Evolutionary conservation across 495 filamentous ascomycete species (phyloP).

Genomic region (Tetracladium setigerum): DNA sequence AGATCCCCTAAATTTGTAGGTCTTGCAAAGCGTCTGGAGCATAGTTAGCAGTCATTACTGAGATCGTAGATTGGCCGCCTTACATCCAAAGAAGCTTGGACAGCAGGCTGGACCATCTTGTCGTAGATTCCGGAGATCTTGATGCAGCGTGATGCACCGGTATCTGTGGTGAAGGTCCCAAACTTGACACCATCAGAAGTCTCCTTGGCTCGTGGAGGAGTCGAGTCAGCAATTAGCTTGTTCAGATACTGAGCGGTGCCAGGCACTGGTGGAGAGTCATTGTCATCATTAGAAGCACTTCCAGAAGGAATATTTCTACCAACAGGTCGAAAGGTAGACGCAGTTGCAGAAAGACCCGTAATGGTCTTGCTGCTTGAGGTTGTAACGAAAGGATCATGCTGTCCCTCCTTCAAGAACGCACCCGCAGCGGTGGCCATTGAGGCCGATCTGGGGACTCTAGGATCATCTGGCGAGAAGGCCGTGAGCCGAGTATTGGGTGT

Average conservation of each 20-base stretch:
- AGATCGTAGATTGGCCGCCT: background rate
- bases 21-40: background rate
- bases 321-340: conserved; percentile 23
- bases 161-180: conserved; percentile 17
- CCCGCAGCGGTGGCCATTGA: background rate
- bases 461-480: conserved; percentile 55
- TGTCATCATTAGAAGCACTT: background rate
- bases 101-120: background rate
- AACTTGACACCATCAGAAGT: background rate
- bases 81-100: conserved; percentile 6
- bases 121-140: conserved; percentile 10
- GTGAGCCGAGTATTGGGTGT: conserved; percentile 59
- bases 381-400: conserved; percentile 10
- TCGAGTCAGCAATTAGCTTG: conserved; percentile 2
- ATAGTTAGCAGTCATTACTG: background rate
- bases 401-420: conserved; percentile 6
- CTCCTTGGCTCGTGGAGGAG: background rate
- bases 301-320: conserved; percentile 23
- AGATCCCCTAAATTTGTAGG: background rate
- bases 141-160: conserved; percentile 6
- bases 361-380: conserved; percentile 27
- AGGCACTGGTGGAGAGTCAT: conserved; percentile 1
- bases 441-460: conserved; percentile 21
- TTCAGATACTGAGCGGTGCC: conserved; percentile 3
- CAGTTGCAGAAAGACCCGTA: conserved; percentile 36